These are phyloP conservation scores for Novymonas esmeraldas DNA, from an alignment of 208 protist genomes.

Conservation along the genomic window DNA sequence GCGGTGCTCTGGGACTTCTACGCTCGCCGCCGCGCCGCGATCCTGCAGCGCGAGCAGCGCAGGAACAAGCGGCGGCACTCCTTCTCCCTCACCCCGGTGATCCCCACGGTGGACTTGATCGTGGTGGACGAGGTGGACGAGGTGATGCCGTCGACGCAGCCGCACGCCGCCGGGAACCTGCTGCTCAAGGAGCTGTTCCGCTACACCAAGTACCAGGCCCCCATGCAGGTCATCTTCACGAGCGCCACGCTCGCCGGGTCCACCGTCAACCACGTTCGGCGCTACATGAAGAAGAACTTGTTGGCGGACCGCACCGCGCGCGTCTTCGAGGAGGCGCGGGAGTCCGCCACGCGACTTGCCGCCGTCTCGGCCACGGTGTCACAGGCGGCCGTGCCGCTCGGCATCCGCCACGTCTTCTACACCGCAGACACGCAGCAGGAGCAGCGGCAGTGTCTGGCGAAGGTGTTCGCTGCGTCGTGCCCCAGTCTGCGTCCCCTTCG, in stretches of 20 bases:
- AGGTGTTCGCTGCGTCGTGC: slow-evolving; percentile 43
- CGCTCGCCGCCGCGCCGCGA: slow-evolving; percentile 45
- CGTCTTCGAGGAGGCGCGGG: slow-evolving; percentile 64
- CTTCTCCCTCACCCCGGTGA: slow-evolving; percentile 70
- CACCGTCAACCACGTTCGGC: slow-evolving; percentile 86
- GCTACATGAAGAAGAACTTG: slow-evolving; percentile 90
- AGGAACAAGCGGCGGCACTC: slow-evolving; percentile 52
- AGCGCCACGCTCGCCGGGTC: slow-evolving; percentile 86
- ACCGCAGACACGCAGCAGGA: slow-evolving; percentile 78
- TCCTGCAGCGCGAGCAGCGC: slow-evolving; percentile 46
- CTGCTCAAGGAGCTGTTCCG: slow-evolving; percentile 86
- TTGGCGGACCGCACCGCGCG: slow-evolving; percentile 65
- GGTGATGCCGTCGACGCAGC: slow-evolving; percentile 72
- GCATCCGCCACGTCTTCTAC: slow-evolving; percentile 82
- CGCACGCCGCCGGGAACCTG: slow-evolving; percentile 69
- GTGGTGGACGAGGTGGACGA: slow-evolving; percentile 90
- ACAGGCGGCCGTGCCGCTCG: slow-evolving; percentile 58
- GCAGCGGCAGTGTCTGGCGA: slow-evolving; percentile 66
- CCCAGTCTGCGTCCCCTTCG: slow-evolving; percentile 3
- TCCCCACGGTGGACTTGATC: slow-evolving; percentile 79
- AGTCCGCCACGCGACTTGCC: slow-evolving; percentile 19
- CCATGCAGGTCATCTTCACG: slow-evolving; percentile 87
- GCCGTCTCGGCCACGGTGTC: slow-evolving; percentile 46
- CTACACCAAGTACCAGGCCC: slow-evolving; percentile 87
- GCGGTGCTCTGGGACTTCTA: slow-evolving; percentile 80